Evolutionary conservation across 805 yeast genomes (phyloP).

Genomic region (Myxozyma nipponensis): DNA sequence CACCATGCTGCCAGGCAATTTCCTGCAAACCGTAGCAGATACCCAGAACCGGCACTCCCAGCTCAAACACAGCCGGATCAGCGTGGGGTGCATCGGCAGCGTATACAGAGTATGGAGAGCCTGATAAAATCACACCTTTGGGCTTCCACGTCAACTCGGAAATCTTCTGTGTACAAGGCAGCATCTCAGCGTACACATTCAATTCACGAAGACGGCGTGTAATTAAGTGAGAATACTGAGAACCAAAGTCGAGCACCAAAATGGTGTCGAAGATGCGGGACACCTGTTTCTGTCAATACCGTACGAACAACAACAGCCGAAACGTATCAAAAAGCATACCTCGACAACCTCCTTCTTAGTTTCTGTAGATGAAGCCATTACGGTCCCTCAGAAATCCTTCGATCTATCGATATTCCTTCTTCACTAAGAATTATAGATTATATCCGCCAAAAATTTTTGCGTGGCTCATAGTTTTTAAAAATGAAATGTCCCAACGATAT

Average conservation of each 20-base stretch:
- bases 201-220: conserved; percentile 97
- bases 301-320: neutral
- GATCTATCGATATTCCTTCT: no score
- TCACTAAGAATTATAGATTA: no score
- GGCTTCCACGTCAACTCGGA: conserved; percentile 90
- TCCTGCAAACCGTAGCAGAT: conserved; percentile 99
- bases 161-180: conserved; percentile 98
- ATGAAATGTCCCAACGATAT: no score
- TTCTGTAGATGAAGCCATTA: conserved; percentile 16
- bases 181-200: conserved; percentile 98
- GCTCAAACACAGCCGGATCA: conserved; percentile 85
- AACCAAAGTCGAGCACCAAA: conserved; percentile 94
- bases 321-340: conserved; percentile 4
- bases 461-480: no score
- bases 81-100: conserved; percentile 96
- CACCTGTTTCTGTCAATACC: conserved; percentile 46
- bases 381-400: no score
- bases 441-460: no score
- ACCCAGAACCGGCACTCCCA: conserved; percentile 87
- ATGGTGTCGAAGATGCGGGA: conserved; percentile 92
- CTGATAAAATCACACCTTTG: conserved; percentile 91
- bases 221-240: conserved; percentile 95
- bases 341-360: conserved; percentile 16
- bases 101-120: conserved; percentile 97
- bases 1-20: conserved; percentile 93